Conservation (phyloP, 1,139 yeast genomes). For the Pichia cactophila region DNA sequence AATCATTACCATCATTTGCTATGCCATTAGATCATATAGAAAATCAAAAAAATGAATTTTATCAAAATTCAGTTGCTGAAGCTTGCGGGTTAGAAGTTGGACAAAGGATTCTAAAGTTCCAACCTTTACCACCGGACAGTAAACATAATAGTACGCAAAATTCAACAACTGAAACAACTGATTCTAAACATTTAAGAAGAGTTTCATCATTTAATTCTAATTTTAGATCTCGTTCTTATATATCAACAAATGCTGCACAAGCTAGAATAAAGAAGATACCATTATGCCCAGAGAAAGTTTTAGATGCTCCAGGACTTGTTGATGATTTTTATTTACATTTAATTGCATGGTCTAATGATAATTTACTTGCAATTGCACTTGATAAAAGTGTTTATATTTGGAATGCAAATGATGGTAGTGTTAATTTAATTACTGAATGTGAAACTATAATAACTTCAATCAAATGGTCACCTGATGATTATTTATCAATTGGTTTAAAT, state of each 20-base stretch:
- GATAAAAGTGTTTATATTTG: slow-evolving; percentile 82
- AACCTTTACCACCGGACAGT: slow-evolving; percentile 79
- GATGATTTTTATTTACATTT: slow-evolving; percentile 90
- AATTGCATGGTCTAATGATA: slow-evolving; percentile 80
- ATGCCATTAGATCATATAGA: slow-evolving; percentile 50
- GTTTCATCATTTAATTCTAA: slow-evolving; percentile 15
- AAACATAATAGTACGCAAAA: not conserved
- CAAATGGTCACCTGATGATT: slow-evolving; percentile 89
- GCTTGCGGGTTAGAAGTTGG: slow-evolving; percentile 89
- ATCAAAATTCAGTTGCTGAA: slow-evolving; percentile 82
- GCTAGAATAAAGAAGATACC: slow-evolving; percentile 60
- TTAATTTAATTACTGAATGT: slow-evolving; percentile 56
- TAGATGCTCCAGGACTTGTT: slow-evolving; percentile 92
- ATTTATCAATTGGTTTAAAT: slow-evolving; percentile 75
- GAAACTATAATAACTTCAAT: slow-evolving; percentile 61
- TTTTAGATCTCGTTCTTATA: slow-evolving; percentile 20
- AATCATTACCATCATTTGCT: slow-evolving; percentile 21
- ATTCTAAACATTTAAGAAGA: slow-evolving; percentile 9
- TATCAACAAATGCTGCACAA: slow-evolving; percentile 29
- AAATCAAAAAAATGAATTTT: slow-evolving; percentile 63
- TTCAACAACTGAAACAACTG: not conserved
- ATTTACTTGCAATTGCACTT: slow-evolving; percentile 82
- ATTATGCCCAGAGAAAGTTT: slow-evolving; percentile 83
- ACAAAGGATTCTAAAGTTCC: slow-evolving; percentile 77
- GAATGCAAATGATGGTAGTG: slow-evolving; percentile 85